Conservation (phyloP, 2,329 filamentous ascomycete species). For the Talaromyces sp. region DNA sequence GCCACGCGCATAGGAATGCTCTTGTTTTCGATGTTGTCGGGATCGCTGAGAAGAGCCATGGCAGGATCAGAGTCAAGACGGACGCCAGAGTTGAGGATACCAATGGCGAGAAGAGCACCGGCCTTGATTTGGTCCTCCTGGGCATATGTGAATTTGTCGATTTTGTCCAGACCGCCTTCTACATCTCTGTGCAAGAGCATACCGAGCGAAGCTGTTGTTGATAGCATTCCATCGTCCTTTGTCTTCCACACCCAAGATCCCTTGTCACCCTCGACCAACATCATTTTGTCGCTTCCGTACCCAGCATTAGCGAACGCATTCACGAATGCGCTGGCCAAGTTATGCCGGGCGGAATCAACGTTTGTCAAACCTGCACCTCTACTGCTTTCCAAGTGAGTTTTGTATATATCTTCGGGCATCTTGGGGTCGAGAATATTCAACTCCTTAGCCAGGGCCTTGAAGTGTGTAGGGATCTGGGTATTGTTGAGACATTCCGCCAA, state of each 20-base stretch:
- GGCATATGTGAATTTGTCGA: slow-evolving; percentile 90
- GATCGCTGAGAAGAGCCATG: slow-evolving; percentile 77
- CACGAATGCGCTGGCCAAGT: slow-evolving; percentile 91
- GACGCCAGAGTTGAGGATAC: slow-evolving; percentile 93
- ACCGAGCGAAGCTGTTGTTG: slow-evolving; percentile 88
- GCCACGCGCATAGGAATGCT: slow-evolving; percentile 75
- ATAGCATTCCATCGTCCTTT: slow-evolving; percentile 96
- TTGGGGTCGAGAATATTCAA: slow-evolving; percentile 96
- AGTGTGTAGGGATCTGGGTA: slow-evolving; percentile 82
- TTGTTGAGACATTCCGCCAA: slow-evolving; percentile 84
- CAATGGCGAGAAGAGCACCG: slow-evolving; percentile 86
- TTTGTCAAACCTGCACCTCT: slow-evolving; percentile 91
- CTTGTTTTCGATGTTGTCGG: slow-evolving; percentile 75
- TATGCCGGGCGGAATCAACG: slow-evolving; percentile 91
- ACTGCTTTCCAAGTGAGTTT: slow-evolving; percentile 95
- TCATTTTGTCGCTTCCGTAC: slow-evolving; percentile 95
- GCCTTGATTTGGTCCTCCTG: slow-evolving; percentile 82
- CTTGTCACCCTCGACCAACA: slow-evolving; percentile 86
- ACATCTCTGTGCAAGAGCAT: slow-evolving; percentile 92
- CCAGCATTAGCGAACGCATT: slow-evolving; percentile 97
- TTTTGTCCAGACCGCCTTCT: slow-evolving; percentile 85
- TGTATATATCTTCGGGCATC: slow-evolving; percentile 98
- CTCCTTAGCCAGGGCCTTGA: slow-evolving; percentile 91
- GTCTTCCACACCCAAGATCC: slow-evolving; percentile 99
- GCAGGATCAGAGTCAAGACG: slow-evolving; percentile 86